phyloP scores from a whole-genome alignment of 179 eudicot species.

The Gypsophila paniculata region DNA sequence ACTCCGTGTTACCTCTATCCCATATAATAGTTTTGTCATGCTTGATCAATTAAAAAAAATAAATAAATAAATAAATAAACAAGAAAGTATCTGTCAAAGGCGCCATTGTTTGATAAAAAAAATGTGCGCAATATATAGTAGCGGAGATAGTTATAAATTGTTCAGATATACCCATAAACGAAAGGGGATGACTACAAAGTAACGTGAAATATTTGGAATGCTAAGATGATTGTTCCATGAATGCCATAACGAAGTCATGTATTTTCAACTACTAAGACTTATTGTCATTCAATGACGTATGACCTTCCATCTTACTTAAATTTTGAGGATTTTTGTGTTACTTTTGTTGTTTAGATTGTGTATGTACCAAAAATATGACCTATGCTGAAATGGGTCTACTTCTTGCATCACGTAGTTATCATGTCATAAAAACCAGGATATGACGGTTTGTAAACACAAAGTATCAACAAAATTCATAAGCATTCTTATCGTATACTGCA shows the following conservation, averaged over 20 bases:
- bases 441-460: not conserved
- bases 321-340: not conserved
- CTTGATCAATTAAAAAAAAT: too few species aligned
- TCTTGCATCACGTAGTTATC: not conserved
- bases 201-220: not conserved
- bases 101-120: too few species aligned
- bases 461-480: not conserved
- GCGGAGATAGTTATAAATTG: not conserved
- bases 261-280: not conserved
- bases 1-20: not conserved
- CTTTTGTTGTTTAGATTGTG: not conserved
- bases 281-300: not conserved
- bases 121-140: too few species aligned
- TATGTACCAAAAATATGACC: not conserved
- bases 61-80: too few species aligned
- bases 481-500: not conserved
- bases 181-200: not conserved
- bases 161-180: not conserved
- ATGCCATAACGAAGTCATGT: not conserved
- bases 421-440: not conserved
- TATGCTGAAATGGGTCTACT: not conserved
- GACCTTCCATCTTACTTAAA: slow-evolving; percentile 2
- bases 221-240: not conserved
- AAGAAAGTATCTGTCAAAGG: too few species aligned
- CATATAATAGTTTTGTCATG: not conserved